These are phyloP conservation scores for Sherardia arvensis DNA, from an alignment of 257 asterid species.

Conservation along the genomic window DNA sequence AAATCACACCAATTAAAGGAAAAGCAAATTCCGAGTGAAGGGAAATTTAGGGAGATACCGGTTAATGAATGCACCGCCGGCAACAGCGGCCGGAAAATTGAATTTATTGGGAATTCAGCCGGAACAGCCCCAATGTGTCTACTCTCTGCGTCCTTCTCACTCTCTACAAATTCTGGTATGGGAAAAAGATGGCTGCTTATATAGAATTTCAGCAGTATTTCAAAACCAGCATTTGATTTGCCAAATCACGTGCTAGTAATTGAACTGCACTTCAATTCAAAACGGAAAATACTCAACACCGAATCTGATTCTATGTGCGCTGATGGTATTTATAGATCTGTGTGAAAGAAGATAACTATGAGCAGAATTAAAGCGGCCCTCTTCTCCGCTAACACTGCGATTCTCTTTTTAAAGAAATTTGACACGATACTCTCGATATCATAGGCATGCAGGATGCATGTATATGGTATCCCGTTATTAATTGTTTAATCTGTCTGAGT, in stretches of 20 bases:
- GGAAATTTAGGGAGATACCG: conserved; percentile 3
- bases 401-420: not conserved
- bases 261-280: not conserved
- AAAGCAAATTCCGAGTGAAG: conserved; percentile 6
- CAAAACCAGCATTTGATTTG: not conserved
- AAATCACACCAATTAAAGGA: not conserved
- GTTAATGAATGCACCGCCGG: conserved; percentile 1
- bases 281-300: not conserved
- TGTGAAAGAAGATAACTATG: not conserved
- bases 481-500: not conserved
- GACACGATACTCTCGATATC: not conserved
- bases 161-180: not conserved
- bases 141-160: not conserved
- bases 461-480: not conserved
- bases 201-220: not conserved
- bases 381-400: not conserved
- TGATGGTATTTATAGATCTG: not conserved
- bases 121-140: not conserved
- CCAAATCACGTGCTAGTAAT: not conserved
- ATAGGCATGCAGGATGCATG: not conserved
- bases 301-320: not conserved
- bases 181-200: not conserved
- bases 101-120: conserved; percentile 8
- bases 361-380: not conserved
- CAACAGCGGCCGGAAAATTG: conserved; percentile 55